Base-by-base conservation (phyloP, 768 basidiomycete species). In the Tylopilus rubrobrunneus region DNA sequence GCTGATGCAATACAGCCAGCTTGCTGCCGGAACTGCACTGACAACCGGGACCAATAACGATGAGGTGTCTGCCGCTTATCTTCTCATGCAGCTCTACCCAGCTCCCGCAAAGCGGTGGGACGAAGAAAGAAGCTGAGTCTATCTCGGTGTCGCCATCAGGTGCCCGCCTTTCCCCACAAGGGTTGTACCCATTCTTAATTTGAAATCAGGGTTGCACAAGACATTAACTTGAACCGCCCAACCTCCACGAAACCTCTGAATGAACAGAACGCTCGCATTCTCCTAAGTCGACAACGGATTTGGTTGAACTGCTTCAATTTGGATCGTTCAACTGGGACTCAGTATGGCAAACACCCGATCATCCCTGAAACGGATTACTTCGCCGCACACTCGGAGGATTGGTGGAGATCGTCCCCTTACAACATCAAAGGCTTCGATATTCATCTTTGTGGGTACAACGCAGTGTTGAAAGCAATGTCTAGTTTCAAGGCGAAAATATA, bases 281-380 rank as follows among this genome's bases (percentile, higher is more conserved):
- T 93, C 71, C 80, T 93, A 51, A 96, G 94, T 65, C 85, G 94
- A 40, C 91, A 92, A 49, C 83, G 93, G 21, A 80, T 89, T 7
- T 98, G 93, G 93, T 72, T 96, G 53, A 89, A 86, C 65, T 94
- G 91, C 70, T 91, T 87, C 73, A 92, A 94, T 69, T 74, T 96
- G 40, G 94, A 98, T 68, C 85, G 92, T 23, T 94, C 92, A 6
- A 87, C 89, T 8, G 85, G 89, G 5, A 86, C 85, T 17, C 87
- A 94, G 68, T 92, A 95, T 70, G 94, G 94, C 51, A 92, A 92
- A 71, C 80, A 84, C 0, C 84, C 89, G 17, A 90, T 89, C 43
- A 85, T 97, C 66, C 77, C 77, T 56, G 82, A 87, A 59, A 76
- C 78, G 7, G 89, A 91, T 70, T 93, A 89, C 67, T 85, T 86